Percentiles rank a stretch among this genome's conserved stretches.
Conservation (phyloP, 2,329 filamentous ascomycete species). For the Colletotrichum coccodes region DNA sequence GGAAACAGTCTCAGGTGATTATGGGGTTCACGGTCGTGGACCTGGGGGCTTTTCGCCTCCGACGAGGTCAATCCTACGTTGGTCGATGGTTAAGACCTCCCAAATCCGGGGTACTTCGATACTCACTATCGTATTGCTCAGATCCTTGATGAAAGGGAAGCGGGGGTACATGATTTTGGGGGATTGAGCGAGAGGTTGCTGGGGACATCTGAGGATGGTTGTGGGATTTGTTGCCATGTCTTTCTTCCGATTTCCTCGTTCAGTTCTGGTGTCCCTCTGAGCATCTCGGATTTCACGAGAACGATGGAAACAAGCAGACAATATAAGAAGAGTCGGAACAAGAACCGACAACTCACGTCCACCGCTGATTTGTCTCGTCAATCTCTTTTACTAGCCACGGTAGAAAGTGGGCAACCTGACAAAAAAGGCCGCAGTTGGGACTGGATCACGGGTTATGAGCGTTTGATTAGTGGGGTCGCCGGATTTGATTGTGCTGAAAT, state of each 20-base stretch:
- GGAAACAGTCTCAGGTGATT: neutral
- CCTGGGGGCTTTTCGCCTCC: neutral
- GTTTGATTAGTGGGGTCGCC: neutral
- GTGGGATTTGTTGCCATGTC: neutral
- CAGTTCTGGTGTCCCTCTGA: neutral
- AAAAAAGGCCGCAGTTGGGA: neutral
- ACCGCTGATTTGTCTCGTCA: neutral
- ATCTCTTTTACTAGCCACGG: no score
- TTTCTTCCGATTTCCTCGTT: neutral
- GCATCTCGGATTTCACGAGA: neutral
- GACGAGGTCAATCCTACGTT: neutral
- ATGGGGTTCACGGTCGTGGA: neutral
- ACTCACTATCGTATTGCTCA: neutral
- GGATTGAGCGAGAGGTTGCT: neutral
- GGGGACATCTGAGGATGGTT: neutral
- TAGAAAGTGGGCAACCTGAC: neutral
- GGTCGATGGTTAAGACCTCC: neutral
- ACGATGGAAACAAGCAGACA: neutral
- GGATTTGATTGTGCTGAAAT: neutral
- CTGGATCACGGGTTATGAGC: neutral
- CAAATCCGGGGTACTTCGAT: no score
- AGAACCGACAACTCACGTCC: neutral
- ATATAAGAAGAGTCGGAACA: neutral
- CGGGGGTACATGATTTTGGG: neutral
- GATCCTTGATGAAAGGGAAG: neutral